These are phyloP conservation scores for Penicillium palitans DNA, from an alignment of 2,329 filamentous ascomycete species.

Conservation along the genomic window DNA sequence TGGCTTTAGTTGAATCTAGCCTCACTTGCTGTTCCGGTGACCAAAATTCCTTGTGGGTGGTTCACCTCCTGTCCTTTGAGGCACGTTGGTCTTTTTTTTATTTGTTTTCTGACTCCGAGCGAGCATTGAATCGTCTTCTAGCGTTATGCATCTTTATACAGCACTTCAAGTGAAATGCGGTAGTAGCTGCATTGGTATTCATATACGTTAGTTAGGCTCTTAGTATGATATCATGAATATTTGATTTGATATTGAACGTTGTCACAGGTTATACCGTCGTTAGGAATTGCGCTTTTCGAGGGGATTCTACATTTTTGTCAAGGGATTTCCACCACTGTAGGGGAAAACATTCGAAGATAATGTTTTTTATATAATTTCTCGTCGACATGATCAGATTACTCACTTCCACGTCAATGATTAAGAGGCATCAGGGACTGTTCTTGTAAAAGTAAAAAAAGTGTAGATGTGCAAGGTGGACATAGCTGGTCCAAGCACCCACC, in stretches of 20 bases:
- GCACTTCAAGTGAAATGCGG: constrained; percentile 8
- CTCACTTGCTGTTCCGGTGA: constrained; percentile 3
- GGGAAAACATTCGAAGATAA: too few relatives aligned
- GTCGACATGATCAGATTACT: background rate
- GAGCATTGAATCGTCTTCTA: constrained; percentile 22
- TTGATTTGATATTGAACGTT: background rate
- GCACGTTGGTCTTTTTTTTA: constrained; percentile 6
- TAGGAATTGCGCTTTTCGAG: background rate
- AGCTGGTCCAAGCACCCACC: constrained; percentile 25
- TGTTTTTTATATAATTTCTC: background rate
- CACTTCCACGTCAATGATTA: background rate
- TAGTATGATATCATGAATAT: constrained; percentile 4
- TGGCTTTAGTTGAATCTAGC: background rate
- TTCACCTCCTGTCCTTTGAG: constrained; percentile 5
- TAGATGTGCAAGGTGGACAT: background rate
- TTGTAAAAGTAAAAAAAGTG: background rate
- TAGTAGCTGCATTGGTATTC: constrained; percentile 3
- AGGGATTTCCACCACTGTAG: background rate
- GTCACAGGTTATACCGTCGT: background rate
- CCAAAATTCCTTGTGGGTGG: constrained; percentile 18
- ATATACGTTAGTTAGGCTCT: background rate
- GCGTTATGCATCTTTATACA: constrained; percentile 19
- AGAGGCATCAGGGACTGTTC: background rate
- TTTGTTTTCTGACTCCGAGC: constrained; percentile 12
- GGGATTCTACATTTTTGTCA: background rate